Evolutionary conservation across 2,329 filamentous ascomycete species (phyloP), one percentile per base, ranked within the genome.

Genomic region (Chaetothyriales sp.): DNA sequence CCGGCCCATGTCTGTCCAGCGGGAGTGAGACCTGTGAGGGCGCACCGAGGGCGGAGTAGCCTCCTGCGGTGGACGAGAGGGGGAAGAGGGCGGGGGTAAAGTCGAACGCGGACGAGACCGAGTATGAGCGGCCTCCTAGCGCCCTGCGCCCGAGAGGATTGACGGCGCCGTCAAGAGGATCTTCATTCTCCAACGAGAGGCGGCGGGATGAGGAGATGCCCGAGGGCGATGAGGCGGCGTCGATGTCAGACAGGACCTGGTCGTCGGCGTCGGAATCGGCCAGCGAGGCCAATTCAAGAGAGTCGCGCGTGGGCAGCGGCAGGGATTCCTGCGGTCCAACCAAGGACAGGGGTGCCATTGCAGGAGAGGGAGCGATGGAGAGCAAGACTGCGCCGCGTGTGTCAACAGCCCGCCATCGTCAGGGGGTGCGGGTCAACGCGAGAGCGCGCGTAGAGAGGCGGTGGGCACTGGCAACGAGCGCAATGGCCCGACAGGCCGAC

Each of bases 81-180:
- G 92, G 92, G 62, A 95, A 96, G 44, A 98, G 75, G 60, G 88
- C 93, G 51, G 84, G 80, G n/a, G 86, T 83, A 65, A 95, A 95
- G 69, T 96, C 90, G 68, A 98, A 98, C 49, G 85, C 87, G 5
- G 90, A 96, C 9, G 85, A 87, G 46, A 94, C 79, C 9, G 89
- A 95, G 68, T 90, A 95, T 18, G 86, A 84, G 55, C 90, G 83
- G 62, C 64, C 73, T 61, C 64, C 68, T 62, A 61, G 26, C 71
- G 78, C 49, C 39, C 59, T 65, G 78, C 65, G 60, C 20, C 61
- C 53, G 54, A 73, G 74, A 43, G 74, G 73, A 64, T 81, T 78
- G 32, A 12, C 22, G 7, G 65, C 61, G 50, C 61, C 63, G 48
- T 73, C 70, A 51, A 94, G 73, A 18, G 87, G 85, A 62, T 94